Evolutionary conservation across 192 early-diverging fungal species (phyloP).

Genomic region (Backusella sp.): DNA sequence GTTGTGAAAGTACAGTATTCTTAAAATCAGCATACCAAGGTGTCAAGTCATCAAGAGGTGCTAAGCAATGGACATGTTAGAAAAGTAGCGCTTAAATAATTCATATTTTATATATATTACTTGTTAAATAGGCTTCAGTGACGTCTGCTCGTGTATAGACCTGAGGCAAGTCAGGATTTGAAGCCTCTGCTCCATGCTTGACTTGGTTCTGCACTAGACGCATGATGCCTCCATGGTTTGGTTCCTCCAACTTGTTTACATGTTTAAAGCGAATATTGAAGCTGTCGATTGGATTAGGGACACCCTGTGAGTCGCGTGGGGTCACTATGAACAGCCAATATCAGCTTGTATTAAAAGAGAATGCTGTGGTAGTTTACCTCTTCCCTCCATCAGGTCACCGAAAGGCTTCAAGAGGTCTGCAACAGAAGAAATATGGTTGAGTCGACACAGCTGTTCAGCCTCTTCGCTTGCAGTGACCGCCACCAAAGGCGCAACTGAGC

Average conservation of each 20-base stretch:
- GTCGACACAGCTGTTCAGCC: constrained; percentile 57
- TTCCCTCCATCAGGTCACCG: constrained; percentile 62
- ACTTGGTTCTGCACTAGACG: constrained; percentile 51
- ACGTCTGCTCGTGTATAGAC: constrained; percentile 43
- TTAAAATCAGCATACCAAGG: constrained; percentile 90
- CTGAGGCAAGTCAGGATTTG: neutral
- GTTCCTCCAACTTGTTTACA: constrained; percentile 53
- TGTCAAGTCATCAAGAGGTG: constrained; percentile 52
- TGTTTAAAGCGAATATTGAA: constrained; percentile 67
- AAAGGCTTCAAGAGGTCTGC: constrained; percentile 69
- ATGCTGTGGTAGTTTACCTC: constrained; percentile 35
- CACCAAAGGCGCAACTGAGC: constrained; percentile 59
- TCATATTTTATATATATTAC: constrained; percentile 16
- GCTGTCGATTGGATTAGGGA: constrained; percentile 55
- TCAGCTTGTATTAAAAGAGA: too few species aligned
- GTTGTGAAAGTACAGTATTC: constrained; percentile 53
- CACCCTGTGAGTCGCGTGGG: constrained; percentile 60
- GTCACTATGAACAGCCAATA: constrained; percentile 35
- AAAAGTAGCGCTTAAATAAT: neutral
- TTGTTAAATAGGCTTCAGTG: constrained; percentile 45
- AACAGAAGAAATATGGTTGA: constrained; percentile 58
- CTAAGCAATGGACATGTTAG: constrained; percentile 21
- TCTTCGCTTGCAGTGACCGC: constrained; percentile 64
- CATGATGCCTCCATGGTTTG: constrained; percentile 45
- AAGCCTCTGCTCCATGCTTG: constrained; percentile 18